Evolutionary conservation across 2,329 filamentous ascomycete species (phyloP).

Genomic region (Fusarium marasasianum): DNA sequence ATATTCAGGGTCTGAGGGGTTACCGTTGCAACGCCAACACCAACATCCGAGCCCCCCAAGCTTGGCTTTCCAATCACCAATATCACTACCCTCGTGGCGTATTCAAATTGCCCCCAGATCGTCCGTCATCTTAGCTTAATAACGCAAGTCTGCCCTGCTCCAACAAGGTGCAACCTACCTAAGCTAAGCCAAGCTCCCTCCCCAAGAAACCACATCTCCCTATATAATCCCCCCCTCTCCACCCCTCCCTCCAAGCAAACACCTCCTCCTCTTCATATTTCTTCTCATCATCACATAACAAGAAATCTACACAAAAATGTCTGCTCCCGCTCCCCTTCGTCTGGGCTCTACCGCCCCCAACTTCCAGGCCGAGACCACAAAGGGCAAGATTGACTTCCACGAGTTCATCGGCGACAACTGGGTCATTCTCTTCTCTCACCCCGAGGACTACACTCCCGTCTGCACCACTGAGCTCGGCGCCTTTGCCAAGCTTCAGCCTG

Average conservation of each 20-base stretch:
- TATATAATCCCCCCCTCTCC: slow-evolving; percentile 32
- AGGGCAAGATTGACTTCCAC: slow-evolving; percentile 83
- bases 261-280: background rate
- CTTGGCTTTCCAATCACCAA: slow-evolving; percentile 29
- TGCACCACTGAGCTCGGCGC: slow-evolving; percentile 96
- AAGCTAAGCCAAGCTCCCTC: background rate
- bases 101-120: slow-evolving; percentile 20
- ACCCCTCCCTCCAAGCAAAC: background rate
- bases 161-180: slow-evolving; percentile 19
- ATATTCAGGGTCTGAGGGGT: background rate
- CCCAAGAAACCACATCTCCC: background rate
- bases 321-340: slow-evolving; percentile 59
- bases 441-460: slow-evolving; percentile 91
- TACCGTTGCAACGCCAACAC: slow-evolving; percentile 13
- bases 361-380: slow-evolving; percentile 84
- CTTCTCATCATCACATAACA: background rate
- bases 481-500: slow-evolving; percentile 87
- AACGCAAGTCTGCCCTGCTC: slow-evolving; percentile 1
- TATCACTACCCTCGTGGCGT: slow-evolving; percentile 29
- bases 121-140: slow-evolving; percentile 20
- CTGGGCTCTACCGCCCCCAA: slow-evolving; percentile 77
- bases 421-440: slow-evolving; percentile 86
- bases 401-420: slow-evolving; percentile 82
- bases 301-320: slow-evolving; percentile 35
- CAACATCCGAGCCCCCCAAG: background rate